Percentiles rank a stretch among this genome's conserved stretches.
Evolutionary conservation across 352 stramenopile genomes (phyloP).

Genomic region (Globisporangium alternatum): DNA sequence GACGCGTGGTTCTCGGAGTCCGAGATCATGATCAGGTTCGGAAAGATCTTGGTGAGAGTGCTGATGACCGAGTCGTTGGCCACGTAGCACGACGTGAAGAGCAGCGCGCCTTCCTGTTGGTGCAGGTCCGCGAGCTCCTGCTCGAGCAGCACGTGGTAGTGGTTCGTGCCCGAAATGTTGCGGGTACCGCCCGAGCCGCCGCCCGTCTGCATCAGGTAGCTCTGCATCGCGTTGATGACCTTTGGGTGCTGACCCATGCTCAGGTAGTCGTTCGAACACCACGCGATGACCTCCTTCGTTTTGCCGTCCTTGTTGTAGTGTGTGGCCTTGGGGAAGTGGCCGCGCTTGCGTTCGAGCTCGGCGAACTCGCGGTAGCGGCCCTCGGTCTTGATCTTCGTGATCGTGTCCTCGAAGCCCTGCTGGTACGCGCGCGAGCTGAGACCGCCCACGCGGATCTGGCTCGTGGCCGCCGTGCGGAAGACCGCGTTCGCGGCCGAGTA

Average conservation of each 20-base stretch:
- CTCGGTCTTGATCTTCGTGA: constrained; percentile 81
- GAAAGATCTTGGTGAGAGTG: constrained; percentile 90
- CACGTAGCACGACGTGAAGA: constrained; percentile 91
- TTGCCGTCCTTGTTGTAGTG: constrained; percentile 66
- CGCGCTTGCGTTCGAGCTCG: constrained; percentile 84
- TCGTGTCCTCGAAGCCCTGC: constrained; percentile 68
- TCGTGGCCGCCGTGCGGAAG: constrained; percentile 56
- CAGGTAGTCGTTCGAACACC: constrained; percentile 91
- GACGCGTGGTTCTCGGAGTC: constrained; percentile 91
- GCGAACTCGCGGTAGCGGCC: constrained; percentile 87
- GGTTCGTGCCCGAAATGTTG: constrained; percentile 91
- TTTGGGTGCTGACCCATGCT: constrained; percentile 89
- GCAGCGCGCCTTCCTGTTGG: constrained; percentile 76
- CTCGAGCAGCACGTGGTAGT: constrained; percentile 89
- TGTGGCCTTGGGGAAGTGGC: constrained; percentile 76
- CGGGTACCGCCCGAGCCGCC: constrained; percentile 83
- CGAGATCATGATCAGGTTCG: constrained; percentile 86
- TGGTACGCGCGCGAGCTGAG: constrained; percentile 63
- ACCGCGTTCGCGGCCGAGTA: constrained; percentile 44
- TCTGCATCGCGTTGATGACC: constrained; percentile 81
- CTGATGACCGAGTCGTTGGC: constrained; percentile 89
- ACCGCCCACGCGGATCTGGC: constrained; percentile 60
- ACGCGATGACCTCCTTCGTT: constrained; percentile 85
- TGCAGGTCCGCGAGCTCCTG: constrained; percentile 83
- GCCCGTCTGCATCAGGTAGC: constrained; percentile 77